A percentile compares a stretch with the other conserved stretches of the same genome.
Conservation (phyloP, 805 yeast species). For the Lachancea fermentati region DNA sequence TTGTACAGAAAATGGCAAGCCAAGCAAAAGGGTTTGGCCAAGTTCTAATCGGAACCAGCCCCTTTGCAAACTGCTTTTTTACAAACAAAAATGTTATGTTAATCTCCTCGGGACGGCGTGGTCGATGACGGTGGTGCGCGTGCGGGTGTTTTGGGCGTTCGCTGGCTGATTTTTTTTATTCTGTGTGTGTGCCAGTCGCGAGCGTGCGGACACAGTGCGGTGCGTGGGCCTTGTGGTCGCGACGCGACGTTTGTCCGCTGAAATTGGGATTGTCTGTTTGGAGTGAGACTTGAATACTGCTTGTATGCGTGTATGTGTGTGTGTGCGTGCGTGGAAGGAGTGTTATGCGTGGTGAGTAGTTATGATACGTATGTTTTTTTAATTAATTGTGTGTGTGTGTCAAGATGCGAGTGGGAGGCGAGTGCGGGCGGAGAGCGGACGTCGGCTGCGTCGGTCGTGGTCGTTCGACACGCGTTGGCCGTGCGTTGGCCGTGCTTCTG, state of each 20-base stretch:
- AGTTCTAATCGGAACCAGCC: slow-evolving; percentile 23
- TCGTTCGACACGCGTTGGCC: not conserved
- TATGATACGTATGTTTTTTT: not conserved
- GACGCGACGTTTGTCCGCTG: not conserved
- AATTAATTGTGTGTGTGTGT: slow-evolving; percentile 2
- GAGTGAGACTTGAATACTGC: not conserved
- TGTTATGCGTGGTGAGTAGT: not conserved
- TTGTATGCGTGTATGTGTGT: slow-evolving; percentile 9
- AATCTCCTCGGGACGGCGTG: not conserved
- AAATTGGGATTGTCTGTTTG: not conserved
- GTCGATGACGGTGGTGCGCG: too few species aligned
- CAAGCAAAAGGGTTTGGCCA: slow-evolving; percentile 36
- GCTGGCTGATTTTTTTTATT: not conserved
- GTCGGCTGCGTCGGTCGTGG: not conserved
- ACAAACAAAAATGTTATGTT: not conserved
- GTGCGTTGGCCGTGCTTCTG: too few species aligned
- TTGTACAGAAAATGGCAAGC: slow-evolving; percentile 32
- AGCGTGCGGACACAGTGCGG: slow-evolving; percentile 2
- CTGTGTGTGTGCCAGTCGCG: not conserved
- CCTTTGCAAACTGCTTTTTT: slow-evolving; percentile 2
- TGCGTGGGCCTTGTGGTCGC: not conserved
- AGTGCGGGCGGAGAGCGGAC: not conserved
- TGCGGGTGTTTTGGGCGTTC: not conserved
- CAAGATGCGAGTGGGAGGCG: not conserved
- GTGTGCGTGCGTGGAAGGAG: slow-evolving; percentile 9